phyloP scores from a whole-genome alignment of 1,284 basidiomycete species.

The Sanguinoderma infundibulare region DNA sequence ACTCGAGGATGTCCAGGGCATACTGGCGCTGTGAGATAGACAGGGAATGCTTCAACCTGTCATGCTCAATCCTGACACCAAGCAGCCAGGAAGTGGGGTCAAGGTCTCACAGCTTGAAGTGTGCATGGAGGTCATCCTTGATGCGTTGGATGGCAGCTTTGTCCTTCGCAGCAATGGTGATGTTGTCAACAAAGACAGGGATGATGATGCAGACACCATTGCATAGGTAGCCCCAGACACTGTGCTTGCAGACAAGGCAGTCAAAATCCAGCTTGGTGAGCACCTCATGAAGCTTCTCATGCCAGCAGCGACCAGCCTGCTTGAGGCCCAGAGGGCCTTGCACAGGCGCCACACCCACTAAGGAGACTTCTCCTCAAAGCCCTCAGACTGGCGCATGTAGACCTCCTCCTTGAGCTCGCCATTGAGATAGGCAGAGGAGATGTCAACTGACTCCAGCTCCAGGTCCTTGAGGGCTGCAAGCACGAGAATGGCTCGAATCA shows the following conservation, averaged over 20 bases:
- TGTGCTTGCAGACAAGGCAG: constrained; percentile 31
- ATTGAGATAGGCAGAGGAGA: constrained; percentile 43
- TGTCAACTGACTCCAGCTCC: constrained; percentile 41
- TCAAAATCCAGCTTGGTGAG: constrained; percentile 31
- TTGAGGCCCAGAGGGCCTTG: constrained; percentile 36
- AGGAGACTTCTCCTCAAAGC: constrained; percentile 33
- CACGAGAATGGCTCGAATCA: constrained; percentile 40
- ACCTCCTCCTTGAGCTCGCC: constrained; percentile 44
- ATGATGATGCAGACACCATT: constrained; percentile 8
- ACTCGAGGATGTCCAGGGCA: not conserved
- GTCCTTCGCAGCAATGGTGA: constrained; percentile 1
- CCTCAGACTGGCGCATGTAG: constrained; percentile 43
- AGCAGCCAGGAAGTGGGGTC: constrained; percentile 7
- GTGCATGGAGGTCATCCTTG: constrained; percentile 18
- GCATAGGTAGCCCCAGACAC: constrained; percentile 28
- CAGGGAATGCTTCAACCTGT: constrained; percentile 4
- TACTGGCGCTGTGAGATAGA: constrained; percentile 12
- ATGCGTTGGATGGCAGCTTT: constrained; percentile 6
- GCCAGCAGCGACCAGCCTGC: constrained; percentile 35
- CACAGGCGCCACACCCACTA: constrained; percentile 19
- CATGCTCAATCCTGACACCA: constrained; percentile 9
- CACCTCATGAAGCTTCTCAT: constrained; percentile 22
- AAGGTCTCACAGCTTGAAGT: constrained; percentile 23
- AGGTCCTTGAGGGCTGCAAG: constrained; percentile 39
- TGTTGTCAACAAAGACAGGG: constrained; percentile 9